Evolutionary conservation across 257 asterid species (phyloP), one percentile per base, ranked within the genome.

Genomic region (Fraxinus pennsylvanica): DNA sequence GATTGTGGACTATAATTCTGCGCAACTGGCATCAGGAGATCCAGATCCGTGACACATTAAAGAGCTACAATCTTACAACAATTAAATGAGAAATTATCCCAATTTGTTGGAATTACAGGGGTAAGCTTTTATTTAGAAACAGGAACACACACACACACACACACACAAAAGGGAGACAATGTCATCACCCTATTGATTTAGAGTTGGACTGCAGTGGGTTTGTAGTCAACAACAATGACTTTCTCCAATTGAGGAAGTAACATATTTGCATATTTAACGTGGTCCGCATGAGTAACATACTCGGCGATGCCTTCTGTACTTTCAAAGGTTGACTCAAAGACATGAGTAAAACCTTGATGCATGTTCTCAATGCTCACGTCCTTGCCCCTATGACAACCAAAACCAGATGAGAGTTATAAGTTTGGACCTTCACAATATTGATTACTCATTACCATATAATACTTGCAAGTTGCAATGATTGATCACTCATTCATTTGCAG

Each of bases 271-370:
- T 1, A 90, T 25, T 84, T 83, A 25, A 85, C 94, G 50, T 94
- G 97, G 78, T 81, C 85, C 0, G 96, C 96, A 71, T 89, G 97
- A 73, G 78, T 45, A 65, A 91, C 0, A 59, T 92, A 94, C 78
- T 92, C 96, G 8, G 97, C 94, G 77, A 92, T 39, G 13, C 95
- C 99, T 84, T 94, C 65, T 0, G 89, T 86, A 82, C 92, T 91
- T 77, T 90, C 97, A 15, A 94, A 94, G 61, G 87, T 90, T 1
- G 97, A 94, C 80, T 92, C 98, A 32, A 94, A 94, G 29, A 94
- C 80, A n/a, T 94, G 97, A 63, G 97, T 94, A 81, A 89, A 94
- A 21, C 99, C 99, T 82, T 92, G 97, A 38, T 92, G 90, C 84
- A 90, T 13, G 85, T 90, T 91, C 78, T 91, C 97, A 33, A 75